phyloP scores from a whole-genome alignment of 83 land plant genomes.

The Diphasiastrum complanatum region DNA sequence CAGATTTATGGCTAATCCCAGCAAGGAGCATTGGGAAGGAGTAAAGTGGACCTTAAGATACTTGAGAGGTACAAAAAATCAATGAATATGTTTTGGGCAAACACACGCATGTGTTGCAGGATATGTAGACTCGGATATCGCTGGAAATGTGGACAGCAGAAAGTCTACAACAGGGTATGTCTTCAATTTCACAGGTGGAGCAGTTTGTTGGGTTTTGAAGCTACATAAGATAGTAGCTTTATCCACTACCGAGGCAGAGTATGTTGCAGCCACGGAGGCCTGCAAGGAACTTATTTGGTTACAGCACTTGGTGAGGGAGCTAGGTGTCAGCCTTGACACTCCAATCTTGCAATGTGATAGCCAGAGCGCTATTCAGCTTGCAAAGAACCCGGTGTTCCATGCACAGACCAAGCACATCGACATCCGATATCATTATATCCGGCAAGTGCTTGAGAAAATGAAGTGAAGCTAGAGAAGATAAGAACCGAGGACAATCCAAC shows the following conservation, averaged over 20 bases:
- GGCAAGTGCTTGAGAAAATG: too few relatives aligned
- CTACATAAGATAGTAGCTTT: neutral
- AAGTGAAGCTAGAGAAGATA: too few relatives aligned
- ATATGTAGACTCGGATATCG: neutral
- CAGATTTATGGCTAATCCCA: constrained; percentile 9
- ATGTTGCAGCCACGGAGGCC: constrained; percentile 5
- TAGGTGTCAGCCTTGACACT: neutral
- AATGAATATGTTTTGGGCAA: neutral
- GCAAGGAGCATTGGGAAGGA: constrained; percentile 11
- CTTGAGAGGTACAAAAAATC: neutral
- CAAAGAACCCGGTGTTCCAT: too few relatives aligned
- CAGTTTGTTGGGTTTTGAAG: neutral
- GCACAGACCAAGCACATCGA: too few relatives aligned
- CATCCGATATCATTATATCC: too few relatives aligned
- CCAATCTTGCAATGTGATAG: neutral
- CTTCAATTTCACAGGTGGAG: neutral
- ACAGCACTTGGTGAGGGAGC: neutral
- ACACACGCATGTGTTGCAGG: neutral
- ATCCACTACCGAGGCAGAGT: too few relatives aligned
- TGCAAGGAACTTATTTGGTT: neutral
- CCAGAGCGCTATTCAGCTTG: constrained; percentile 4
- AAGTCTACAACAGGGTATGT: constrained; percentile 10
- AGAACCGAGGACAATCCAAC: too few relatives aligned
- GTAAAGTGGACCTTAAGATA: neutral
- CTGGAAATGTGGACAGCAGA: constrained; percentile 2